Conservation (phyloP, 345 rosid genomes). For the Aquilaria sinensis region DNA sequence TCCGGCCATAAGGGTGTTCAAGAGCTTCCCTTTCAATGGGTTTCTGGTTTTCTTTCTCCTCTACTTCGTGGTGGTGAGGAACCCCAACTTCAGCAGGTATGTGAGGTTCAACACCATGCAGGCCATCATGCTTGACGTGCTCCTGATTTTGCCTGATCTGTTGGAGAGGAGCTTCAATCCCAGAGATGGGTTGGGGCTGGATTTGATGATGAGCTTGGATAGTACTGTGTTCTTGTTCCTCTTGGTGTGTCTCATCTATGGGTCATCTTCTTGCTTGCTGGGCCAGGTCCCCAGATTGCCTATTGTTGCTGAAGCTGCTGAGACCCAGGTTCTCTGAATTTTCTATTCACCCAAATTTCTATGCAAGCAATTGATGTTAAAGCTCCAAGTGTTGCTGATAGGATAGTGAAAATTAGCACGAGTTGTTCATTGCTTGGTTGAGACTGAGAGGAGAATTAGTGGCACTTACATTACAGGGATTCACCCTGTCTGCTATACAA, state of each 20-base stretch:
- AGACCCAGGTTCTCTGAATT: constrained; percentile 80
- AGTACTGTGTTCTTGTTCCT: constrained; percentile 89
- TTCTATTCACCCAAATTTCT: background rate
- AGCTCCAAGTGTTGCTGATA: too few species aligned
- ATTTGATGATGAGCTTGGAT: constrained; percentile 90
- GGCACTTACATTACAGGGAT: too few species aligned
- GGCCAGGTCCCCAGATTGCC: constrained; percentile 92
- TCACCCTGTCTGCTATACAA: too few species aligned
- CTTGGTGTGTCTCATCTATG: constrained; percentile 79
- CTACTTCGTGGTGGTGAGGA: constrained; percentile 88
- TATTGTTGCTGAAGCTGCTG: constrained; percentile 97
- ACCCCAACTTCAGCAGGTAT: constrained; percentile 78
- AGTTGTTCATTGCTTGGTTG: too few species aligned
- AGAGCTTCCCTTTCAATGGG: constrained; percentile 86
- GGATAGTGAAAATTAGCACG: too few species aligned
- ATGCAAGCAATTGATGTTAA: too few species aligned
- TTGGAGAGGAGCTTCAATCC: constrained; percentile 87
- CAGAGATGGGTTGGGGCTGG: constrained; percentile 69
- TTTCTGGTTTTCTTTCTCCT: constrained; percentile 67
- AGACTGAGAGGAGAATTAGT: too few species aligned
- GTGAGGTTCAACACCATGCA: constrained; percentile 99
- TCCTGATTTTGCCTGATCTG: constrained; percentile 85
- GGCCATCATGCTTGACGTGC: constrained; percentile 84
- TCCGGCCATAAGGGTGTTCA: constrained; percentile 75
- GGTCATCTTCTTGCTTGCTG: constrained; percentile 77